Base-by-base conservation (phyloP, 352 stramenopile species). In the Phytophthora gonapodyides region DNA sequence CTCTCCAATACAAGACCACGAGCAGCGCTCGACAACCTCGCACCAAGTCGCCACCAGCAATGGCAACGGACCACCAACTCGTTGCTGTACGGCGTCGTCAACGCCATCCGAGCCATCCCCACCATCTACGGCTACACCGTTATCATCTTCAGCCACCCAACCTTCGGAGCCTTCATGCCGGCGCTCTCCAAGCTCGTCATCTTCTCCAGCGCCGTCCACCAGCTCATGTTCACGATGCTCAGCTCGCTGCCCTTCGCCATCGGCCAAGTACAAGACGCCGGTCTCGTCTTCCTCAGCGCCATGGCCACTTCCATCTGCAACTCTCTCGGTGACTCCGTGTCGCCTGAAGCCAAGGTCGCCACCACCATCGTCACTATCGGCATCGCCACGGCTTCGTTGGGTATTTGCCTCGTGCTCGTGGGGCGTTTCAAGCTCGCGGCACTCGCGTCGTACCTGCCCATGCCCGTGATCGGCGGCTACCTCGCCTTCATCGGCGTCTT, bases 401-500 rank as follows among this genome's bases (percentile, higher is more conserved):
- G 97, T 3, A 36, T 92, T 2, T 89, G 87, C n/a, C 83, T 99
- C 37, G 84, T 99, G 12, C 60, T 97, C 10, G 87, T 99, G 57
- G 96, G 96, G 2, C 89, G 82, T 51, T 89, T 98, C 48, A 86
- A 88, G 65, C 80, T 99, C 37, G 97, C 97, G 2, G 83, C 83
- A 0, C 87, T 98, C 47, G 96, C 98, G n/a, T 96, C 97, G 59
- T 94, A 99, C 63, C 69, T 99, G 42, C 97, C 97, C 0, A 97
- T 98, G 66, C 94, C 88, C 30, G 97, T 99, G 3, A 82, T 99
- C 33, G 96, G 94, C n/a, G 97, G 97, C 27, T 99, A 99, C 80
- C 72, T 99, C 16, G 97, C 96, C 9, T 98, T 96, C 72, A 98
- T 98, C 63, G 97, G 97, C 15, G 91, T 97, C 43, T 99, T 99